These are phyloP conservation scores for Phytophthora parvispora DNA, from an alignment of 352 stramenopile species.

Conservation along the genomic window DNA sequence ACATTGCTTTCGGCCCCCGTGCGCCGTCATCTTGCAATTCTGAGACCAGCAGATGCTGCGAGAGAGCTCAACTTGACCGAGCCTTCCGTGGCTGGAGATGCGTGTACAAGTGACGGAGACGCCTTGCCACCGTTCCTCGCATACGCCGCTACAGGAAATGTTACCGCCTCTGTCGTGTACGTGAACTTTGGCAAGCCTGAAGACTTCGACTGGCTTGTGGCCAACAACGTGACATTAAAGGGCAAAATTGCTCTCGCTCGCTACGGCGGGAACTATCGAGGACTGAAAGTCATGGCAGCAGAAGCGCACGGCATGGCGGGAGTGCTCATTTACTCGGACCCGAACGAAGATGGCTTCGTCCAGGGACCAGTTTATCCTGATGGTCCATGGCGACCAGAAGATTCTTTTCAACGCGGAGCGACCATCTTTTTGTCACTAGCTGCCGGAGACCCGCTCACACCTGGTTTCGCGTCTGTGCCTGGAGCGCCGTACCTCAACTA, in stretches of 20 bases:
- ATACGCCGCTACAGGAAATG: conserved; percentile 77
- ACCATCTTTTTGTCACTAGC: conserved; percentile 70
- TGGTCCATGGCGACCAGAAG: conserved; percentile 63
- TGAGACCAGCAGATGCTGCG: conserved; percentile 32
- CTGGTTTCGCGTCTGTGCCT: conserved; percentile 45
- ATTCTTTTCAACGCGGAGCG: conserved; percentile 73
- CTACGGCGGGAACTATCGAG: conserved; percentile 67
- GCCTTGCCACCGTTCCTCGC: conserved; percentile 81
- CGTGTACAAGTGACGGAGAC: conserved; percentile 55
- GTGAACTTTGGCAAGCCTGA: conserved; percentile 82
- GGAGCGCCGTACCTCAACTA: conserved; percentile 45
- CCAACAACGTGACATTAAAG: conserved; percentile 57
- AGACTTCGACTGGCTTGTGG: conserved; percentile 75
- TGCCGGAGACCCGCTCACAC: conserved; percentile 66
- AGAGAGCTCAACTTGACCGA: conserved; percentile 61
- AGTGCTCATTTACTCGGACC: conserved; percentile 82
- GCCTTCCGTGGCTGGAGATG: conserved; percentile 57
- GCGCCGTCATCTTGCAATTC: conserved; percentile 42
- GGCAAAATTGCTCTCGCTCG: conserved; percentile 73
- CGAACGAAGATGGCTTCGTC: conserved; percentile 73
- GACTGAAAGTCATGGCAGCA: conserved; percentile 74
- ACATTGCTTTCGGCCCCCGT: conserved; percentile 71
- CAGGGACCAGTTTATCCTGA: conserved; percentile 67
- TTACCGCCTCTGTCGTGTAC: conserved; percentile 79
- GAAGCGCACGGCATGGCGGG: conserved; percentile 64